phyloP scores from a whole-genome alignment of 2,329 filamentous ascomycete species.

The Xylaria arbuscula region DNA sequence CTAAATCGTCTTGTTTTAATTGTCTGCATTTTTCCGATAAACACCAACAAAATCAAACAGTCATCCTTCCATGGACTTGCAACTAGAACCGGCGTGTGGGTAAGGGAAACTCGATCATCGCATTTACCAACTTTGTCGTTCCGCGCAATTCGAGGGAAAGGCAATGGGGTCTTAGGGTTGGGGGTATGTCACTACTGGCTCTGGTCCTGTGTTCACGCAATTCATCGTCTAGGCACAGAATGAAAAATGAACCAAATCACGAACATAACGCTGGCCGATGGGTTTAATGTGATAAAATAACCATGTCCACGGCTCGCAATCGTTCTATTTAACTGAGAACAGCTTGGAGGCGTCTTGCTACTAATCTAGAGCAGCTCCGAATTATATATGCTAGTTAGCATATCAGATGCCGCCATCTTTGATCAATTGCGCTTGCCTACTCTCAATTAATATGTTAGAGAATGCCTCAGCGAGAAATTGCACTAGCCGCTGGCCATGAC shows the following conservation, averaged over 20 bases:
- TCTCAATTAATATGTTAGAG: constrained; percentile 5
- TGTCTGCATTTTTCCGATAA: constrained; percentile 49
- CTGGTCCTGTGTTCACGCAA: constrained; percentile 52
- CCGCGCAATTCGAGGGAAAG: constrained; percentile 49
- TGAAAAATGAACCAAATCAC: constrained; percentile 52
- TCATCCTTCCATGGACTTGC: constrained; percentile 49
- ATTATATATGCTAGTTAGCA: background rate
- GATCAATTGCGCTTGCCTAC: constrained; percentile 1
- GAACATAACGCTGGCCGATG: constrained; percentile 32
- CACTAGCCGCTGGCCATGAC: background rate
- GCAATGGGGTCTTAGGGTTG: constrained; percentile 49
- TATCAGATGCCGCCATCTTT: background rate
- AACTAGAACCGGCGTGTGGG: constrained; percentile 53
- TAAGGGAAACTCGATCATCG: constrained; percentile 52
- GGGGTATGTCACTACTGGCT: constrained; percentile 47
- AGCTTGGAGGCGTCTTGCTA: constrained; percentile 14
- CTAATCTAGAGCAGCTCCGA: constrained; percentile 15
- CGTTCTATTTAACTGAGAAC: constrained; percentile 17
- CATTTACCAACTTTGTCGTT: constrained; percentile 49
- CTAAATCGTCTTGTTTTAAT: constrained; percentile 64
- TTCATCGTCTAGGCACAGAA: constrained; percentile 51
- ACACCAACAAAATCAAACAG: constrained; percentile 47
- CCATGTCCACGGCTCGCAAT: constrained; percentile 9
- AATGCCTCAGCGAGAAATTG: constrained; percentile 4
- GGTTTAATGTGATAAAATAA: constrained; percentile 32